phyloP scores from a whole-genome alignment of 2,329 filamentous ascomycete species.

The Diaporthe vaccinii region DNA sequence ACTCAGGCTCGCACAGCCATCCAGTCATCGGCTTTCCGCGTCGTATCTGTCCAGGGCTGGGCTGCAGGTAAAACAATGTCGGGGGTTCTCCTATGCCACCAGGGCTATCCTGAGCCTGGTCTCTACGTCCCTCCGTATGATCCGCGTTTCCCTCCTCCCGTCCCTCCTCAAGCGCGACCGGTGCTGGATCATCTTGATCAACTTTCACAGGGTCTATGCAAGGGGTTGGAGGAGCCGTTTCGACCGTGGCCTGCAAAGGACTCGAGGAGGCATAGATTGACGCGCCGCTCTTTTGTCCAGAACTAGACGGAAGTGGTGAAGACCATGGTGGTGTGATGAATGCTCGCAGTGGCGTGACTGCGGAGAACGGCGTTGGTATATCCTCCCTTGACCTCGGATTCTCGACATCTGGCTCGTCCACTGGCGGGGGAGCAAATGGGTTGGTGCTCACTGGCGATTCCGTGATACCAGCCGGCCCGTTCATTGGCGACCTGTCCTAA shows the following conservation, averaged over 20 bases:
- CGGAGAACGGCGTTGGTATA: not conserved
- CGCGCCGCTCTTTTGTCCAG: not conserved
- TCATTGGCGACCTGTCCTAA: conserved; percentile 2
- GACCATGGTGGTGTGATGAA: not conserved
- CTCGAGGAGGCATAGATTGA: not conserved
- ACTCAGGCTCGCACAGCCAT: conserved; percentile 9
- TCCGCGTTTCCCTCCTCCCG: no score
- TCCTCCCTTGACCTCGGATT: not conserved
- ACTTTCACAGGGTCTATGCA: not conserved
- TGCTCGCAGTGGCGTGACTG: not conserved
- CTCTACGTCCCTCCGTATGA: not conserved
- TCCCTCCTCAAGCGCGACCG: no score
- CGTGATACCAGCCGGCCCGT: not conserved
- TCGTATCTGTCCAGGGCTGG: not conserved
- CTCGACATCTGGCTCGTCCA: not conserved
- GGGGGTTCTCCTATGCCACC: not conserved
- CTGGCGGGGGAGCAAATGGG: accelerated
- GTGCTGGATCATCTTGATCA: not conserved
- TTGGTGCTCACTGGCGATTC: not conserved
- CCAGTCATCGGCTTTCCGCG: conserved; percentile 1
- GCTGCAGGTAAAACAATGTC: not conserved
- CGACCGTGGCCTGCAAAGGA: conserved; percentile 7
- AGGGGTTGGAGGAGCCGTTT: conserved; percentile 7
- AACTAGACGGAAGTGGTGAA: not conserved
- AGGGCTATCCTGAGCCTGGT: no score